Evolutionary conservation across 1,284 basidiomycete genomes (phyloP).

Genomic region (Takashimella tepidaria): DNA sequence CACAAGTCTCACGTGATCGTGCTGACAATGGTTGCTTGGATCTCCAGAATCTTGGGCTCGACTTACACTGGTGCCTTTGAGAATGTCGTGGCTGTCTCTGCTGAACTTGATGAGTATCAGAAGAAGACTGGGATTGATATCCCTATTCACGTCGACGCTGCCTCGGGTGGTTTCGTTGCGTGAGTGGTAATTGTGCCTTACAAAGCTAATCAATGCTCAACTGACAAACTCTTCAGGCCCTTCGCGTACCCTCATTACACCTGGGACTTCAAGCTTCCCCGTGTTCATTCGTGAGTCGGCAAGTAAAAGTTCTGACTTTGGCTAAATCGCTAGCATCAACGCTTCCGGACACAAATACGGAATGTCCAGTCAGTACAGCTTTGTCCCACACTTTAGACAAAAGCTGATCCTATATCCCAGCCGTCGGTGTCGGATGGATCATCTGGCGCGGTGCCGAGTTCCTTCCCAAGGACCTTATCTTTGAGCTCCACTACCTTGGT

Average conservation of each 20-base stretch:
- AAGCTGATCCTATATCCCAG: too few species aligned
- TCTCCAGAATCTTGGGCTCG: conserved; percentile 44
- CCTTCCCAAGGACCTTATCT: conserved; percentile 83
- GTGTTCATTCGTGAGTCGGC: conserved; percentile 58
- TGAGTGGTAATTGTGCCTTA: conserved; percentile 17
- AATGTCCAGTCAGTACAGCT: conserved; percentile 50
- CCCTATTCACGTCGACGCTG: conserved; percentile 67
- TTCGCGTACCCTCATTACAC: conserved; percentile 59
- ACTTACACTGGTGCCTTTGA: conserved; percentile 95
- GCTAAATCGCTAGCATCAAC: conserved; percentile 31
- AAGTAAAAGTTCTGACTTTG: not conserved
- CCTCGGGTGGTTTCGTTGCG: conserved; percentile 73
- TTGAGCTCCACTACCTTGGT: conserved; percentile 76
- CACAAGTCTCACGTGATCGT: not conserved
- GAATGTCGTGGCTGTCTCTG: conserved; percentile 79
- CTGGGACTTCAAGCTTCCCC: conserved; percentile 83
- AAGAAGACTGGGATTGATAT: conserved; percentile 68
- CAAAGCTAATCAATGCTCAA: not conserved
- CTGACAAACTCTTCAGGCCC: conserved; percentile 15
- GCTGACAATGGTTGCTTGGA: not conserved
- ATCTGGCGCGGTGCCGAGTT: conserved; percentile 71
- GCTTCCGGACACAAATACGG: conserved; percentile 88
- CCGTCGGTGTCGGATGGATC: conserved; percentile 85
- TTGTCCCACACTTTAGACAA: not conserved
- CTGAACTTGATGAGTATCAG: conserved; percentile 81